A percentile compares a stretch with the other conserved stretches of the same genome.
Evolutionary conservation across 306 rosid species (phyloP).

Genomic region (Datisca glomerata): DNA sequence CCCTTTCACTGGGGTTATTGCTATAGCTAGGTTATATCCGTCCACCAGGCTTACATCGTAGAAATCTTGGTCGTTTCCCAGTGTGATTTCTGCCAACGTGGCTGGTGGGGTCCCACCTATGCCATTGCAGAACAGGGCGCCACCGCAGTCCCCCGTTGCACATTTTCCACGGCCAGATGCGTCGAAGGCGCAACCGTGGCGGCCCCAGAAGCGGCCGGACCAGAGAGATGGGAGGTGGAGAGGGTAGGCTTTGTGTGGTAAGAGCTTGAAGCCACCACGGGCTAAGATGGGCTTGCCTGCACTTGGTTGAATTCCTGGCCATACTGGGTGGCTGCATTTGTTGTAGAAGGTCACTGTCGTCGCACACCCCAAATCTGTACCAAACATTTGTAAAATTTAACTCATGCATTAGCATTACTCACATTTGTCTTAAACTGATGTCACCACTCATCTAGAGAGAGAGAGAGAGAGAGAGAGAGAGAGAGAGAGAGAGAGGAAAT

Average conservation of each 20-base stretch:
- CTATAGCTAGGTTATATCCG: slow-evolving; percentile 77
- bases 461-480: neutral
- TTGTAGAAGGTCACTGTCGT: slow-evolving; percentile 37
- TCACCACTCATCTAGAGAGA: neutral
- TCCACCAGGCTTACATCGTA: slow-evolving; percentile 92
- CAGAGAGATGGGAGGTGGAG: slow-evolving; percentile 67
- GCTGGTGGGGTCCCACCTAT: slow-evolving; percentile 82
- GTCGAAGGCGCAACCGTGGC: slow-evolving; percentile 85
- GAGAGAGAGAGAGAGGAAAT: neutral
- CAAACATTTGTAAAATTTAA: neutral
- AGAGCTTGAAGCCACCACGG: slow-evolving; percentile 73
- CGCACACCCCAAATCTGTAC: slow-evolving; percentile 16
- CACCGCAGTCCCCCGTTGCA: slow-evolving; percentile 94
- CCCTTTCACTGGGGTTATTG: slow-evolving; percentile 60
- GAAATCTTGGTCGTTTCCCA: slow-evolving; percentile 77
- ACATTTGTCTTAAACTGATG: too few relatives aligned
- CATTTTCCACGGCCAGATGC: slow-evolving; percentile 64
- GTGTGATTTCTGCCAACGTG: slow-evolving; percentile 75
- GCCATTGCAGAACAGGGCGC: slow-evolving; percentile 75
- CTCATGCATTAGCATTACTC: too few relatives aligned
- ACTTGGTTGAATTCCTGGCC: slow-evolving; percentile 91
- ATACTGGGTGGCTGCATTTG: slow-evolving; percentile 79
- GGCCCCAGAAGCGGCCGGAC: slow-evolving; percentile 99
- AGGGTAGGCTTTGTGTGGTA: slow-evolving; percentile 39
- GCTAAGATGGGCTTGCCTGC: slow-evolving; percentile 78